A percentile compares a stretch with the other conserved stretches of the same genome.
These are phyloP conservation scores for Podila horticola DNA, from an alignment of 192 early-diverging fungal species.

Conservation along the genomic window DNA sequence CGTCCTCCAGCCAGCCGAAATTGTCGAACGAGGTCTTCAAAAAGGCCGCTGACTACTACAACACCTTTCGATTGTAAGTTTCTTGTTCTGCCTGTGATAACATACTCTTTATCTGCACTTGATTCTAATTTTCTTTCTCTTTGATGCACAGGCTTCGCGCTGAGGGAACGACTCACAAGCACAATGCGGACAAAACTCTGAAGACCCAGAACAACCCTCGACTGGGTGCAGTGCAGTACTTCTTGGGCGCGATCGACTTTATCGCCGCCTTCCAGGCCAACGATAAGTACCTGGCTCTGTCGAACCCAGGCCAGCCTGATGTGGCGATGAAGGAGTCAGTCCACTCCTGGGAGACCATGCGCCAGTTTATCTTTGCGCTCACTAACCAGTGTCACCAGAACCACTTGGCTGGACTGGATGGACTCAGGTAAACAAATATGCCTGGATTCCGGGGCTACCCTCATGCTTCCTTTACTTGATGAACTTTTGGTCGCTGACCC, in stretches of 20 bases:
- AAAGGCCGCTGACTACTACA: constrained; percentile 33
- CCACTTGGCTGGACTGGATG: constrained; percentile 35
- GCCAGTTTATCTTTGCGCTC: constrained; percentile 42
- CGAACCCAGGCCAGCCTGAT: constrained; percentile 41
- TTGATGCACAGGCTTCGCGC: constrained; percentile 15
- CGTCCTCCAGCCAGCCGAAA: constrained; percentile 14
- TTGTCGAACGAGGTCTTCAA: constrained; percentile 12
- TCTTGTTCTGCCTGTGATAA: not conserved
- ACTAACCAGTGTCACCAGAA: constrained; percentile 47
- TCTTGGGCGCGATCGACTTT: constrained; percentile 47
- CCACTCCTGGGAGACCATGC: constrained; percentile 47
- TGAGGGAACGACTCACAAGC: constrained; percentile 29
- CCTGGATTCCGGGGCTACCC: not conserved
- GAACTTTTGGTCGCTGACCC: not conserved
- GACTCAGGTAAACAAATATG: constrained; percentile 23
- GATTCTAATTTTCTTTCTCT: not conserved
- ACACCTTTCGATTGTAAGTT: constrained; percentile 36
- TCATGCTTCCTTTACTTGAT: not conserved
- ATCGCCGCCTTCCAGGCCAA: constrained; percentile 47
- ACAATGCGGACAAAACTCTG: constrained; percentile 30
- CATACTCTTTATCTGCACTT: not conserved
- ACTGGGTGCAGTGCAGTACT: constrained; percentile 33
- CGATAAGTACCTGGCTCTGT: constrained; percentile 34
- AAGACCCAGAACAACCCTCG: constrained; percentile 36
- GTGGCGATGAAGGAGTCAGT: constrained; percentile 38